Evolutionary conservation across 805 yeast species (phyloP).

Genomic region (Zygotorulaspora florentina): DNA sequence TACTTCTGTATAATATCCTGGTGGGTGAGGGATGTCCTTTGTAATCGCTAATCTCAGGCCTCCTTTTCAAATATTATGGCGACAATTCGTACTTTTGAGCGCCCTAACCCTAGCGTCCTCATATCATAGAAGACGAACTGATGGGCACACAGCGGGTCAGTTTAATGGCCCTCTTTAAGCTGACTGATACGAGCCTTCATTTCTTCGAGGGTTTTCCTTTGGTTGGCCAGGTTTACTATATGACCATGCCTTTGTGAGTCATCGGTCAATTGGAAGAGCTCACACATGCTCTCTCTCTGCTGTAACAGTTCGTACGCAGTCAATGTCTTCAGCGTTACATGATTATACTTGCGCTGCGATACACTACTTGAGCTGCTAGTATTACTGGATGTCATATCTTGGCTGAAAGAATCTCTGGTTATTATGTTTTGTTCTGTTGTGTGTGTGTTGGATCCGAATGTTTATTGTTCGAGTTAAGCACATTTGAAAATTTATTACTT

Average conservation of each 20-base stretch:
- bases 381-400: background rate
- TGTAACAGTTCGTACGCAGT: constrained; percentile 30
- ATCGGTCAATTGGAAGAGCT: constrained; percentile 29
- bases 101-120: background rate
- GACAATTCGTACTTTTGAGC: too few relatives aligned
- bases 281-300: constrained; percentile 30
- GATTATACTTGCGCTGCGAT: constrained; percentile 16
- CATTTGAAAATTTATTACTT: background rate
- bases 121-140: background rate
- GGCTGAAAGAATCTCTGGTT: background rate
- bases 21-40: background rate
- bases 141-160: background rate
- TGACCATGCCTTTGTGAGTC: constrained; percentile 18
- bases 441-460: background rate
- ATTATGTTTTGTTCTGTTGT: background rate
- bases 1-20: background rate
- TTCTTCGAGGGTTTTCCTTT: constrained; percentile 13
- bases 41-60: background rate
- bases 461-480: background rate
- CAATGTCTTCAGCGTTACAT: constrained; percentile 28
- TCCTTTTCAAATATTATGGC: background rate
- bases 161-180: constrained; percentile 3
- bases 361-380: background rate
- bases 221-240: constrained; percentile 16
- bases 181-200: constrained; percentile 15